Base-by-base conservation (phyloP, 2,329 filamentous ascomycete genomes). In the Alternaria brassicicola region DNA sequence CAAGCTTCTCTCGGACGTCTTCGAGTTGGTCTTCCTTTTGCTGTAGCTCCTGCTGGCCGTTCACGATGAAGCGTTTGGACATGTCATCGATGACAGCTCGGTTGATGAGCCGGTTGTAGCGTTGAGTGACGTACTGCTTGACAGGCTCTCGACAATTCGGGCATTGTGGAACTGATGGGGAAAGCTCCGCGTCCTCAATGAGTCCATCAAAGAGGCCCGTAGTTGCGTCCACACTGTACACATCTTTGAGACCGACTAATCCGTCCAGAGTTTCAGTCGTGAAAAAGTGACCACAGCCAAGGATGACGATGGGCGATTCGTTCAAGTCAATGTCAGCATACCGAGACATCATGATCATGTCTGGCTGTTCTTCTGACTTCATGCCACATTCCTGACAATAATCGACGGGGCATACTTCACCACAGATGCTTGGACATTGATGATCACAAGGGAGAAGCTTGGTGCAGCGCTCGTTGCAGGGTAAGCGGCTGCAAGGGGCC, bases 71-170 rank as follows among this genome's bases (percentile, higher is more conserved):
- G 4, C 71, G 59, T 51, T 77, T 78, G 1, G 75, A 72, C 62
- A 72, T 71, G 50, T 79, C 73, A 42, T 77, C 77, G 10, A 80
- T 73, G 3, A 78, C 68, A 12, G 75, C 75, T 49, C 71, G 55
- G 43, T 77, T 77, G 52, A 80, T 71, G 5, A 76, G 41, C 12
- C 77, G 65, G 46, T 77, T 78, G 59, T 79, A 80, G 41, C 78
- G 57, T 15, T 76, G 70, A 0, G 70, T 78, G 1, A 60, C 66
- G 23, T 67, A 69, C 55, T 78, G 74, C 47, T 68, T 61, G 25
- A 80, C 56, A 2, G 75, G 74, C 26, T 55, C 43, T 31, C 70
- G 63, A 42, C 76, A 79, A 12, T 70, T 61, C 17, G 76, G 76
- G 52, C 77, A 79, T 10, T 57, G 36, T 15, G 74, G 73, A 19